These are phyloP conservation scores for Penicillium palitans DNA, from an alignment of 2,329 filamentous ascomycete species.

Conservation along the genomic window DNA sequence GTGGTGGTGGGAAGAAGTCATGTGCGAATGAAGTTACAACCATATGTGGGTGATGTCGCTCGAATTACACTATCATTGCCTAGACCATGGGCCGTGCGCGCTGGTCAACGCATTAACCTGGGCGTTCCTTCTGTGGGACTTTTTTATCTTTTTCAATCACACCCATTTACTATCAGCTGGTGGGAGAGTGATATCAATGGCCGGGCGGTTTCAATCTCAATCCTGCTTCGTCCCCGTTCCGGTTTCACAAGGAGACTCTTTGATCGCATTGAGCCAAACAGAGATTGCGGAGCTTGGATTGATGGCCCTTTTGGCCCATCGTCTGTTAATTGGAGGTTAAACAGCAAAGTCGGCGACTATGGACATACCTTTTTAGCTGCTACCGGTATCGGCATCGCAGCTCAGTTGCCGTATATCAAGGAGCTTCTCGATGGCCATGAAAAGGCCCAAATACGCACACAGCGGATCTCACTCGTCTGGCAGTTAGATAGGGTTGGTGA, in stretches of 20 bases:
- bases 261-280: constrained; percentile 4
- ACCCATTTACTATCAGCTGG: constrained; percentile 13
- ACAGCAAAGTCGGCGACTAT: constrained; percentile 19
- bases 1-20: constrained; percentile 6
- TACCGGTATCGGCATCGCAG: constrained; percentile 39
- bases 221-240: constrained; percentile 12
- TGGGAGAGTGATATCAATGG: constrained; percentile 12
- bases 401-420: constrained; percentile 38
- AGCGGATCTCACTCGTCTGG: constrained; percentile 33
- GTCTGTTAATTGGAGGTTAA: not conserved
- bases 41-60: constrained; percentile 4
- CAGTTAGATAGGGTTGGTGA: constrained; percentile 26
- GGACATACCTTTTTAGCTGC: constrained; percentile 37
- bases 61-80: constrained; percentile 11
- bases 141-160: constrained; percentile 8
- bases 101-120: constrained; percentile 9
- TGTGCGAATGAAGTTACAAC: not conserved
- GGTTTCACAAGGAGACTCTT: constrained; percentile 13
- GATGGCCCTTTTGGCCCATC: constrained; percentile 14
- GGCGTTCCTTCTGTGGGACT: constrained; percentile 10
- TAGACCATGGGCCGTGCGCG: constrained; percentile 6
- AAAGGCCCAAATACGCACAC: constrained; percentile 22
- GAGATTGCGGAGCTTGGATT: constrained; percentile 11
- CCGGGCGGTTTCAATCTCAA: constrained; percentile 11
- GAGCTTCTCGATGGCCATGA: constrained; percentile 34